Conservation (phyloP, 108 stramenopile species). For the Phaeodactylum tricornutum region DNA sequence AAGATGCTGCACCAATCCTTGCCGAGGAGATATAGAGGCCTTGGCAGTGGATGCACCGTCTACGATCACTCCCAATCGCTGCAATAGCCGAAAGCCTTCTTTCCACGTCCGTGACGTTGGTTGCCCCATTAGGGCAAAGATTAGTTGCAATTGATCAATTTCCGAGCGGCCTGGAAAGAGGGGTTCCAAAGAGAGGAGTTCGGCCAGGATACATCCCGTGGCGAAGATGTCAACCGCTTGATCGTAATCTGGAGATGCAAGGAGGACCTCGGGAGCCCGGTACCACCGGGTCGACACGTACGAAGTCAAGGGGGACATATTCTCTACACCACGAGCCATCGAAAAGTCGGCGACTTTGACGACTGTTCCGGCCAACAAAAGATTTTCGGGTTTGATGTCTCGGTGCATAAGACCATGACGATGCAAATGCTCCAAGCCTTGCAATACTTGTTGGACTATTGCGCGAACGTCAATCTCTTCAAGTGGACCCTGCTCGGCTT, state of each 20-base stretch:
- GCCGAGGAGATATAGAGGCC: too few species aligned
- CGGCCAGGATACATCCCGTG: conserved; percentile 85
- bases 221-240: conserved; percentile 91
- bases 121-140: too few species aligned
- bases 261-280: conserved; percentile 91
- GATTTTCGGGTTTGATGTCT: conserved; percentile 92
- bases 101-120: too few species aligned
- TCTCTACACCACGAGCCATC: conserved; percentile 58
- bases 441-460: conserved; percentile 81
- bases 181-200: conserved; percentile 80
- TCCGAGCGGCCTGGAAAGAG: conserved; percentile 90
- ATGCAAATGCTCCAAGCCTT: conserved; percentile 86
- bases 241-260: conserved; percentile 59
- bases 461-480: conserved; percentile 50
- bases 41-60: too few species aligned
- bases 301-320: conserved; percentile 57
- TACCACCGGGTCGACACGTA: conserved; percentile 98
- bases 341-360: conserved; percentile 95
- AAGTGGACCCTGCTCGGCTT: conserved; percentile 4
- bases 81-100: too few species aligned
- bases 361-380: conserved; percentile 61
- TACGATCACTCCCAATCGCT: too few species aligned
- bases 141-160: conserved; percentile 84
- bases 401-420: conserved; percentile 85
- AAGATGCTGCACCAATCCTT: too few species aligned